phyloP scores from a whole-genome alignment of 371 early-diverging fungal genomes.

The Mortierella sp. region DNA sequence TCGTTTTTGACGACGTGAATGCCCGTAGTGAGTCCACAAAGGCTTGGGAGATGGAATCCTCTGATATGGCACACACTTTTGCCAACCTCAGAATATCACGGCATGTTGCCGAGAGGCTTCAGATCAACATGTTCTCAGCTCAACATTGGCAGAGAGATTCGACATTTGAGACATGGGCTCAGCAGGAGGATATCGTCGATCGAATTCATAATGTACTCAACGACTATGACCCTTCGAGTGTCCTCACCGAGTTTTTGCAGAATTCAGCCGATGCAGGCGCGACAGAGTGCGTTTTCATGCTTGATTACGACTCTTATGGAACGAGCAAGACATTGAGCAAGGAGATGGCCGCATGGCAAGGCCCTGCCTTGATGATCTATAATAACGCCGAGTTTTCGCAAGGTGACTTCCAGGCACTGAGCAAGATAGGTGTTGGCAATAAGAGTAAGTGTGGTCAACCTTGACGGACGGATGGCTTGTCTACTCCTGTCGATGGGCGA shows the following conservation, averaged over 20 bases:
- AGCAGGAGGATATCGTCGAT: constrained; percentile 29
- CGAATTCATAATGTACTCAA: constrained; percentile 31
- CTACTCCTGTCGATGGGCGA: too few species aligned
- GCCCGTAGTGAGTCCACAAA: background rate
- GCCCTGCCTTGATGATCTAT: constrained; percentile 54
- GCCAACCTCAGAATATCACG: constrained; percentile 3
- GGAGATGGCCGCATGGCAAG: constrained; percentile 54
- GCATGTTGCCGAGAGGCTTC: constrained; percentile 5
- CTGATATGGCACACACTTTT: constrained; percentile 1
- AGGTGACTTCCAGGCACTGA: constrained; percentile 37
- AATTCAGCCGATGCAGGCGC: constrained; percentile 61
- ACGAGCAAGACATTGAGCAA: constrained; percentile 11
- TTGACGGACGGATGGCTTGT: too few species aligned
- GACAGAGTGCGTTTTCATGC: constrained; percentile 34
- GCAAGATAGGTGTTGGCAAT: constrained; percentile 48
- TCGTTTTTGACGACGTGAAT: constrained; percentile 27
- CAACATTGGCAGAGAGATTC: constrained; percentile 19
- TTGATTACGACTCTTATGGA: constrained; percentile 25
- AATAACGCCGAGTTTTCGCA: constrained; percentile 50
- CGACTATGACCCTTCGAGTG: constrained; percentile 42
- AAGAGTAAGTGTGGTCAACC: constrained; percentile 25
- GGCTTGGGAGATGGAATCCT: background rate
- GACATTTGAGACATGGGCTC: constrained; percentile 22
- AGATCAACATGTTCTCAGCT: constrained; percentile 20
- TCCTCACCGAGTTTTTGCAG: constrained; percentile 54